Conservation (phyloP, 306 rosid species). For the Lathyrus sativus region DNA sequence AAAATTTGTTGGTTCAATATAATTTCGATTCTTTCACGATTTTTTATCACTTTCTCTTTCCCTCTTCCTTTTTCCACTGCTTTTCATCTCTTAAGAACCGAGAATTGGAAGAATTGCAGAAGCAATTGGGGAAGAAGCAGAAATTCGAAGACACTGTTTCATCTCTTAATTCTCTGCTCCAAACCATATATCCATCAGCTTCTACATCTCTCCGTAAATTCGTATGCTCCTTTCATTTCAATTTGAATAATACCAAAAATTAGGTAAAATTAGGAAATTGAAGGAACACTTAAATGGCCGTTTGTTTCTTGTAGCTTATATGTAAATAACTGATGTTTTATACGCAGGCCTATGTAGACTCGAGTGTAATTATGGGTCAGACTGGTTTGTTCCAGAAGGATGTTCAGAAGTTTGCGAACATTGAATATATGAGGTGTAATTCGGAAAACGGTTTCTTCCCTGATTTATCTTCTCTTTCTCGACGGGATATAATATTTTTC, state of each 20-base stretch:
- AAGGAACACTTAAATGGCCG: not conserved
- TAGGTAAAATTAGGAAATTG: conserved; percentile 18
- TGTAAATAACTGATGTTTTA: conserved; percentile 14
- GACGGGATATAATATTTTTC: too few relatives aligned
- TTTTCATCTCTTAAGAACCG: too few relatives aligned
- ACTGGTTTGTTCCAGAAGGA: too few relatives aligned
- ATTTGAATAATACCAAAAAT: not conserved
- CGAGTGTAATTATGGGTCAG: too few relatives aligned
- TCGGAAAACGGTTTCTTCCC: too few relatives aligned
- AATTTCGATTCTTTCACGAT: too few relatives aligned
- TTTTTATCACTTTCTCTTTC: too few relatives aligned
- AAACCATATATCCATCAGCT: conserved; percentile 55
- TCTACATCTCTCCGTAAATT: conserved; percentile 68
- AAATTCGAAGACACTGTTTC: conserved; percentile 72
- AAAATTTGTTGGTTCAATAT: too few relatives aligned
- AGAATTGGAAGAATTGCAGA: conserved; percentile 72
- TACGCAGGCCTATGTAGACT: conserved; percentile 76
- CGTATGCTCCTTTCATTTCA: conserved; percentile 38
- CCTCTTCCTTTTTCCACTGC: too few relatives aligned
- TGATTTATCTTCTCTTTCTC: conserved; percentile 54
- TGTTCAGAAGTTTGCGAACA: too few relatives aligned
- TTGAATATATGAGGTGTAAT: too few relatives aligned
- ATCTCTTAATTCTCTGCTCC: conserved; percentile 61
- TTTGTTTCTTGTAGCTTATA: conserved; percentile 23
- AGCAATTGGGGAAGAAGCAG: conserved; percentile 71